Evolutionary conservation across 2,329 filamentous ascomycete species (phyloP), one percentile per base, ranked within the genome.

Genomic region (Sarocladium oryzae): DNA sequence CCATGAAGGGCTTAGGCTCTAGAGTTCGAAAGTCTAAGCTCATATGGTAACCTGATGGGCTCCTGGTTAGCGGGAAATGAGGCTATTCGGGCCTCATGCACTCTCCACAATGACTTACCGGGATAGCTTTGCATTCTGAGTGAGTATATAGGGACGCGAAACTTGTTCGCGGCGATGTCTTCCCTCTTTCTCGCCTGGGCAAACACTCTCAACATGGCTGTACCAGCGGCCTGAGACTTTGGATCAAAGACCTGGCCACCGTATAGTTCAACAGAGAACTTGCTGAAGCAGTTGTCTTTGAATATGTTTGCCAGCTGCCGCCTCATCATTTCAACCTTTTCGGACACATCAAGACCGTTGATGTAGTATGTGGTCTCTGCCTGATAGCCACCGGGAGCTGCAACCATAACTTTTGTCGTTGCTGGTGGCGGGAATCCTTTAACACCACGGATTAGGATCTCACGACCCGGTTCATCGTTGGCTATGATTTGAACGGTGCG

Each of bases 151-250:
- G 64, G 66, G 0, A 65, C 58, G 26, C 64, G 62, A 55, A 75
- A 74, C 26, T 64, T 69, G 3, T 57, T 49, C 0, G 66, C 61
- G 0, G 64, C 61, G 1, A 67, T 60, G 0, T 64, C 66, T 15
- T 69, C 66, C 24, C 65, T 61, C 15, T 53, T 61, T 3, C 57
- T 60, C 4, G 77, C 74, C 56, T 82, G 72, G 0, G 68, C 68
- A 56, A 77, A 68, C 45, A 74, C 63, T 21, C 73, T 57, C 36
- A 77, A 66, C 38, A 73, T 72, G 0, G 77, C 74, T 1, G 75
- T 79, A 1, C 74, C 74, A 0, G 67, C 67, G 23, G 71, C 69
- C 28, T 77, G 74, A n/a, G 66, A 70, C 2, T 57, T 58, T 0
- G 72, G 70, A 35, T 76, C 65, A 1, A 66, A 61, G 0, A 67